A percentile compares a stretch with the other conserved stretches of the same genome.
phyloP scores from a whole-genome alignment of 495 filamentous ascomycete genomes.

The Podospora comata region DNA sequence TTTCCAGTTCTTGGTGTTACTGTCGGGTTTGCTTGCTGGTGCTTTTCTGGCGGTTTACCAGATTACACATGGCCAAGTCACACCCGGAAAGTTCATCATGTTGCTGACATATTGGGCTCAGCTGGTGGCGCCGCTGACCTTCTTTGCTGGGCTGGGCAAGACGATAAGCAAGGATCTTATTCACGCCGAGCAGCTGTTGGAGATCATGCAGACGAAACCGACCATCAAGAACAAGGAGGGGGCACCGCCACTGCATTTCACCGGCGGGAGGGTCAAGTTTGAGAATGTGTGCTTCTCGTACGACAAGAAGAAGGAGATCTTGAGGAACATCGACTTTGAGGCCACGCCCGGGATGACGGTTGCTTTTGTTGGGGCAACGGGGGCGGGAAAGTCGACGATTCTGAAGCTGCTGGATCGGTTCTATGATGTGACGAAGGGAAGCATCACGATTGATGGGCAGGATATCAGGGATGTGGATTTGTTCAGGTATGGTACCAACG shows the following conservation, averaged over 20 bases:
- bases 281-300: conserved; percentile 67
- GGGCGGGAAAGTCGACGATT: conserved; percentile 74
- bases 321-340: conserved; percentile 63
- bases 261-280: conserved; percentile 61
- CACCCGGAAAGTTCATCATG: conserved; percentile 67
- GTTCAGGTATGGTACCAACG: conserved; percentile 39
- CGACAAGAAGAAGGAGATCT: conserved; percentile 61
- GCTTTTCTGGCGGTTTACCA: conserved; percentile 67
- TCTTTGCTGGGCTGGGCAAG: conserved; percentile 60
- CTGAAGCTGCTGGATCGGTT: conserved; percentile 68
- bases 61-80: conserved; percentile 52
- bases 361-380: conserved; percentile 74
- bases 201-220: conserved; percentile 65
- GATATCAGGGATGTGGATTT: conserved; percentile 67
- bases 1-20: conserved; percentile 59
- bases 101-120: conserved; percentile 69
- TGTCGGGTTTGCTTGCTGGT: conserved; percentile 59
- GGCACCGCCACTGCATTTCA: conserved; percentile 55
- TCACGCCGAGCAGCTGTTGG: conserved; percentile 68
- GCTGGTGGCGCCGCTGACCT: conserved; percentile 57
- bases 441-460: conserved; percentile 70
- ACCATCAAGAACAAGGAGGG: conserved; percentile 55
- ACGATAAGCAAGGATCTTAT: conserved; percentile 60
- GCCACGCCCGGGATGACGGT: conserved; percentile 61
- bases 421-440: conserved; percentile 63